Base-by-base conservation (phyloP, 495 filamentous ascomycete species). In the Ascodesmis nigricans region DNA sequence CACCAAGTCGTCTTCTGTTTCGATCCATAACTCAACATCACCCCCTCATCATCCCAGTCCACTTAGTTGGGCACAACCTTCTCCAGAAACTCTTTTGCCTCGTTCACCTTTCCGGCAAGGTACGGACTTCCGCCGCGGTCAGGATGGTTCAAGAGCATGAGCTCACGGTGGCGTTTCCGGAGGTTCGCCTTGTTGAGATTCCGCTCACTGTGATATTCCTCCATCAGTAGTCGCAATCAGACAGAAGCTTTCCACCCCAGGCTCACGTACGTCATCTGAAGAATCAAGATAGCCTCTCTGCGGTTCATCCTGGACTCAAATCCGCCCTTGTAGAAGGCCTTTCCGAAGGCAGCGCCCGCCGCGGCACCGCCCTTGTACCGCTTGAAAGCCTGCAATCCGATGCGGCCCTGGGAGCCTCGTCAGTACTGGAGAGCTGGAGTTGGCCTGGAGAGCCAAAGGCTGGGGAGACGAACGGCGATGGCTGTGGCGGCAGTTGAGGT, bases 101-200 rank as follows among this genome's bases (percentile, higher is more conserved):
- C 84, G 56, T 95, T 95, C 53, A 95, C 76, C 54, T 97, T 97
- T 29, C 81, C 91, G 5, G 87, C 87, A 36, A 97, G 54, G 55
- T 93, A 99, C 20, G 87, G 87, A 53, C 82, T 92, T 13, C 87
- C 87, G 33, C 87, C 87, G 42, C 87, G 78, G 58, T 99, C 87
- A 20, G 87, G 87, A 58, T 99, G 87, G 59, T 99, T 99, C 41
- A 90, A 62, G 33, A 99, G 67, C 87, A 99, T 99, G 33, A 95
- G 71, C 40, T 77, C 79, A 21, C 87, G 71, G 60, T 99, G 87
- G 44, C 84, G 82, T 62, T 95, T 93, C 49, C 87, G 78, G 31
- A 99, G 64, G 44, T 84, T 82, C 25, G 91, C 80, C 59, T 90
- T 91, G 35, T 71, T 81, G 45, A 91, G 42, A 40, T 68, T 68